A percentile compares a stretch with the other conserved stretches of the same genome.
phyloP scores from a whole-genome alignment of 108 stramenopile species.

The Nitzschia inconspicua region DNA sequence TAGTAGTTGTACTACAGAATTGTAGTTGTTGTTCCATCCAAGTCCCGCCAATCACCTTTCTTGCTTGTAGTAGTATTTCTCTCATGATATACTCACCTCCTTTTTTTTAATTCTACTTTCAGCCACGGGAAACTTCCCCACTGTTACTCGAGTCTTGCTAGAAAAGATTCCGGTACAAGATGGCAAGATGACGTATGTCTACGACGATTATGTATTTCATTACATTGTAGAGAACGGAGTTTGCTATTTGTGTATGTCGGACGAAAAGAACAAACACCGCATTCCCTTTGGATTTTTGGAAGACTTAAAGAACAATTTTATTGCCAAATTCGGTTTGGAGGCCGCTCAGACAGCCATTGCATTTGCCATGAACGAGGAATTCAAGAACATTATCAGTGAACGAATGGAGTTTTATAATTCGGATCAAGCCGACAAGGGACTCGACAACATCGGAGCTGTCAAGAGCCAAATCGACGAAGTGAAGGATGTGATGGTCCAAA shows the following conservation, averaged over 20 bases:
- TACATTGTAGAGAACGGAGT: slow-evolving; percentile 89
- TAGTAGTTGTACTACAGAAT: not conserved
- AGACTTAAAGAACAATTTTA: slow-evolving; percentile 85
- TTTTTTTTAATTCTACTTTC: slow-evolving; percentile 5
- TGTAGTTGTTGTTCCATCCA: not conserved
- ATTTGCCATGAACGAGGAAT: slow-evolving; percentile 92
- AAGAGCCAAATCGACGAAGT: slow-evolving; percentile 94
- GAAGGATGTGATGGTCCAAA: slow-evolving; percentile 94
- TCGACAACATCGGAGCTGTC: slow-evolving; percentile 80
- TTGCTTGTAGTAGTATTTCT: not conserved
- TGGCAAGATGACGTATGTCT: slow-evolving; percentile 81
- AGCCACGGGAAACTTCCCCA: slow-evolving; percentile 97
- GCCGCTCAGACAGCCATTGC: slow-evolving; percentile 86
- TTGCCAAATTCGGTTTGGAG: slow-evolving; percentile 77
- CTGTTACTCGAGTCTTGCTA: slow-evolving; percentile 94
- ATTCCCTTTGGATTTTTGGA: slow-evolving; percentile 94
- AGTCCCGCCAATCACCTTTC: not conserved
- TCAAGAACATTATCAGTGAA: slow-evolving; percentile 62
- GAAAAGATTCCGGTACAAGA: slow-evolving; percentile 88
- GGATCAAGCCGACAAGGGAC: slow-evolving; percentile 55
- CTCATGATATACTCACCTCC: not conserved
- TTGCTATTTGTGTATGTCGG: slow-evolving; percentile 95
- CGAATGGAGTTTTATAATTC: slow-evolving; percentile 92
- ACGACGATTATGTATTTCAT: slow-evolving; percentile 82
- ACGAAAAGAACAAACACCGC: slow-evolving; percentile 84